Percentiles rank a stretch among this genome's conserved stretches.
phyloP scores from a whole-genome alignment of 805 yeast species.

The Sugiyamaella americana region DNA sequence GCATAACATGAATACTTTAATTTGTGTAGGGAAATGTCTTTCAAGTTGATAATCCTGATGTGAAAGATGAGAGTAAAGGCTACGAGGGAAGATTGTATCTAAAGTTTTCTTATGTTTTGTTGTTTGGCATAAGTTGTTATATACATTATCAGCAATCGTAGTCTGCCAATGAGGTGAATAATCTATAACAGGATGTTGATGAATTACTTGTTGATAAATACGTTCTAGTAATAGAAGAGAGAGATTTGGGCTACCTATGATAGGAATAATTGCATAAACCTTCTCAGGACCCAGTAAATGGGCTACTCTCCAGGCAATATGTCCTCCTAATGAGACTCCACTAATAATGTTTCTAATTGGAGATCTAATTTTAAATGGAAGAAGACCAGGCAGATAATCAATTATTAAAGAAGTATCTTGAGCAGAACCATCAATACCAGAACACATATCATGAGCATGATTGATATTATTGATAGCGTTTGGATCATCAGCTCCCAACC shows the following conservation, averaged over 20 bases:
- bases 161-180: not conserved
- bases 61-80: slow-evolving; percentile 13
- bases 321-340: slow-evolving; percentile 56
- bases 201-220: slow-evolving; percentile 3
- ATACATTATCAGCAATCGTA: slow-evolving; percentile 15
- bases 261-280: slow-evolving; percentile 39
- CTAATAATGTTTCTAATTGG: slow-evolving; percentile 33
- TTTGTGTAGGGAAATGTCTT: slow-evolving; percentile 12
- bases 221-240: slow-evolving; percentile 39
- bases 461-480: slow-evolving; percentile 13
- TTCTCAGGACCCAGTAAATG: slow-evolving; percentile 16
- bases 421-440: slow-evolving; percentile 43
- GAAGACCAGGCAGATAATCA: slow-evolving; percentile 38
- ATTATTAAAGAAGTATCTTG: slow-evolving; percentile 41
- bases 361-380: slow-evolving; percentile 25
- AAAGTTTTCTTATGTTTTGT: not conserved
- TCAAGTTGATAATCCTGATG: slow-evolving; percentile 14
- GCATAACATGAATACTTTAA: slow-evolving; percentile 27
- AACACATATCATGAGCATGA: slow-evolving; percentile 48
- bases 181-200: not conserved
- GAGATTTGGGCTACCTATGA: slow-evolving; percentile 46
- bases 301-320: slow-evolving; percentile 45
- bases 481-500: slow-evolving; percentile 29
- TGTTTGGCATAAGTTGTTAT: not conserved
- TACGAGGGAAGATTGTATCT: slow-evolving; percentile 4